Conservation (phyloP, 768 basidiomycete species). For the Russula earlei region DNA sequence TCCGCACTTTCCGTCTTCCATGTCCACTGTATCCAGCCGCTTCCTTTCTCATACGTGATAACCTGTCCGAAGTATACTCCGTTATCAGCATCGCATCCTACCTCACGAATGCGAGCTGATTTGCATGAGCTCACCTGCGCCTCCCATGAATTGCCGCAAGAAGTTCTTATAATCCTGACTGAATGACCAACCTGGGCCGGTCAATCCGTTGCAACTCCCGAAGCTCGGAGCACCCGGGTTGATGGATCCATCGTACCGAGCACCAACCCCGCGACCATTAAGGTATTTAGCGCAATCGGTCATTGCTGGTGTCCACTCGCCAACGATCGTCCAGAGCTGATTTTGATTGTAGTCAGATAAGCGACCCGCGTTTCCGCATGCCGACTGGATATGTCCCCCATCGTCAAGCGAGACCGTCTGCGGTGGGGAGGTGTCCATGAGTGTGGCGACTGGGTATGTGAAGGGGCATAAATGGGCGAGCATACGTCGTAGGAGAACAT, state of each 20-base stretch:
- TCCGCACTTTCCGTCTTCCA: conserved; percentile 80
- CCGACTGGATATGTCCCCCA: conserved; percentile 49
- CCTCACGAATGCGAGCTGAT: too few species aligned
- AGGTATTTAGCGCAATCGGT: conserved; percentile 77
- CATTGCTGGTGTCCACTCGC: conserved; percentile 77
- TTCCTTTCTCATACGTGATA: conserved; percentile 54
- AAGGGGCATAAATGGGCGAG: neutral
- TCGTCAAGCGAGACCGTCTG: conserved; percentile 40
- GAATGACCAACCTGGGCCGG: conserved; percentile 65
- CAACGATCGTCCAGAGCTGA: conserved; percentile 75
- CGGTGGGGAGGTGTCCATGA: neutral
- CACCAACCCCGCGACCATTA: conserved; percentile 71
- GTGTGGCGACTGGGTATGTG: neutral
- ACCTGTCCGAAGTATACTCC: conserved; percentile 15
- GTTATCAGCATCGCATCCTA: neutral
- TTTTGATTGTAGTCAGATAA: conserved; percentile 35
- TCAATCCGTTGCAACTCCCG: conserved; percentile 66
- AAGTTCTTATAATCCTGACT: conserved; percentile 72
- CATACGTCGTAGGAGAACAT: conserved; percentile 51
- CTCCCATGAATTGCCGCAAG: conserved; percentile 74
- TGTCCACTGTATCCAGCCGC: conserved; percentile 76
- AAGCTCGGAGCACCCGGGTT: conserved; percentile 53
- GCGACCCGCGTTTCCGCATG: conserved; percentile 39
- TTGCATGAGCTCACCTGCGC: conserved; percentile 45
- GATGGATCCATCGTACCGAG: conserved; percentile 47